Conservation (phyloP, 1,284 basidiomycete genomes). For the Heterobasidion irregulare region DNA sequence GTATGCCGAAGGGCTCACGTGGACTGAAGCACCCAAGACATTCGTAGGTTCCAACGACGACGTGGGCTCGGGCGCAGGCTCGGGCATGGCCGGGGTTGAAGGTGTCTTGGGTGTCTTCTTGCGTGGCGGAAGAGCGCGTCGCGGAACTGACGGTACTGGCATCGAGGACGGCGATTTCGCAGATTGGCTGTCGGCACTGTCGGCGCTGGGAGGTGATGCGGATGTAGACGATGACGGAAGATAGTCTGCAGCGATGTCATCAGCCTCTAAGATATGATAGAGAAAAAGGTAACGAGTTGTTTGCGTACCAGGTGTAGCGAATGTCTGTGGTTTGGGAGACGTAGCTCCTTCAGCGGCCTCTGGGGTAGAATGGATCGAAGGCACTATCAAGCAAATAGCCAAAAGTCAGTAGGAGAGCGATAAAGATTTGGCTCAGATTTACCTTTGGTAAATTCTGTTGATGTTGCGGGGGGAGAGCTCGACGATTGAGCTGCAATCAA, state of each 20-base stretch:
- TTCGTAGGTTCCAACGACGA: not conserved
- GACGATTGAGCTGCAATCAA: too few relatives aligned
- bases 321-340: not conserved
- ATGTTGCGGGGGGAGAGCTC: too few relatives aligned
- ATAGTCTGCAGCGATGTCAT: not conserved
- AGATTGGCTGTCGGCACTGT: conserved; percentile 8
- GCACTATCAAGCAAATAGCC: not conserved
- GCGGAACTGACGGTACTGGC: conserved; percentile 67
- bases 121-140: conserved; percentile 59
- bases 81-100: conserved; percentile 11
- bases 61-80: not conserved
- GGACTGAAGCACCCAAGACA: not conserved
- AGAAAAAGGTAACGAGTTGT: not conserved
- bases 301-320: not conserved
- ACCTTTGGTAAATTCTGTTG: too few relatives aligned
- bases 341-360: not conserved
- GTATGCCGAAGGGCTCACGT: not conserved
- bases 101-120: conserved; percentile 36
- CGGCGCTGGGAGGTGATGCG: conserved; percentile 15
- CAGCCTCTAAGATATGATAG: not conserved
- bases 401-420: not conserved
- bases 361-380: not conserved
- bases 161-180: conserved; percentile 35
- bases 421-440: too few relatives aligned
- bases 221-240: conserved; percentile 1